phyloP scores from a whole-genome alignment of 2,329 filamentous ascomycete species.

The Paraphaeosphaeria sporulosa region DNA sequence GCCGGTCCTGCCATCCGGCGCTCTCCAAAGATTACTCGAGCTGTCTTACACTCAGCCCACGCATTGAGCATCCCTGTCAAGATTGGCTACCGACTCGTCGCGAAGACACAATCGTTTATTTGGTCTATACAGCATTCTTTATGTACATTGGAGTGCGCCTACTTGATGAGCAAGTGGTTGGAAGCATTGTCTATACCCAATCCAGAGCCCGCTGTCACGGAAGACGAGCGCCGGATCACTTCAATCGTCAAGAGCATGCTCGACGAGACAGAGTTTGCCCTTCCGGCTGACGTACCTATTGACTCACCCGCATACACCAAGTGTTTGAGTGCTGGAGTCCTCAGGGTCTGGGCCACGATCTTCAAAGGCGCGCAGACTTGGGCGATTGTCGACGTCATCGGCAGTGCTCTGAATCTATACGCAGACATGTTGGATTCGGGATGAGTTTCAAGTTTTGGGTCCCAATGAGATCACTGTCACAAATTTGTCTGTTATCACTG shows the following conservation, averaged over 20 bases:
- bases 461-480: not conserved
- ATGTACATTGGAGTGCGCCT: conserved; percentile 51
- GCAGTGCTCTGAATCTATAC: conserved; percentile 51
- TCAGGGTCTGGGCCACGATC: conserved; percentile 53
- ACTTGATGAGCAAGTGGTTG: conserved; percentile 52
- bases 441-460: conserved; percentile 28
- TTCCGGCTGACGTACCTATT: conserved; percentile 37
- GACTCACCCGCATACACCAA: conserved; percentile 44
- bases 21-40: conserved; percentile 67
- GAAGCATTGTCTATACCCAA: conserved; percentile 42
- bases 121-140: conserved; percentile 53
- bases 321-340: conserved; percentile 50
- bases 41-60: conserved; percentile 72
- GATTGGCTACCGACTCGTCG: conserved; percentile 51
- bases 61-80: conserved; percentile 73
- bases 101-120: conserved; percentile 49
- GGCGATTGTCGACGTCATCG: conserved; percentile 54
- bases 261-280: conserved; percentile 49
- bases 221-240: conserved; percentile 50
- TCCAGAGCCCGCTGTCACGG: conserved; percentile 45
- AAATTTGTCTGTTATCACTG: not conserved
- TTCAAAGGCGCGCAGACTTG: conserved; percentile 54
- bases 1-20: conserved; percentile 66
- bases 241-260: conserved; percentile 52
- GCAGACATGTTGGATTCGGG: conserved; percentile 50